Evolutionary conservation across 352 stramenopile species (phyloP).

Genomic region (Phytophthora boehmeriae): DNA sequence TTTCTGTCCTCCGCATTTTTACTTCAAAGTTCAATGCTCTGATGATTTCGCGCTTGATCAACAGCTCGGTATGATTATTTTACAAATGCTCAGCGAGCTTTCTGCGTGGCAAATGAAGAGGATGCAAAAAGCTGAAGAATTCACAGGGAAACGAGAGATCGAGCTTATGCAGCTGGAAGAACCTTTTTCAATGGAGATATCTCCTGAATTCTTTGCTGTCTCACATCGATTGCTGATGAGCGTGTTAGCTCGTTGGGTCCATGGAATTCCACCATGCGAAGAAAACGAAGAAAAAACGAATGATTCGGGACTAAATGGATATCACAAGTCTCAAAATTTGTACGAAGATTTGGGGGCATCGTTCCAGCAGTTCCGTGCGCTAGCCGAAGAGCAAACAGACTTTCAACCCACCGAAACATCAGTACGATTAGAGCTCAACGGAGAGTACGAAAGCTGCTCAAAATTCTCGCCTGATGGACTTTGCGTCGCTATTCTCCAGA

Average conservation of each 20-base stretch:
- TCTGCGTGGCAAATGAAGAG: constrained; percentile 90
- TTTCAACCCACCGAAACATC: constrained; percentile 1
- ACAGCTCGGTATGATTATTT: constrained; percentile 74
- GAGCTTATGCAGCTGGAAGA: constrained; percentile 81
- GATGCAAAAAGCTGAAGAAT: constrained; percentile 88
- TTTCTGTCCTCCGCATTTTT: background rate
- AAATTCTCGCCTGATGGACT: constrained; percentile 62
- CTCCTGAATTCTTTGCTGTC: constrained; percentile 73
- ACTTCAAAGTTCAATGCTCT: background rate
- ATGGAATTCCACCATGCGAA: constrained; percentile 10
- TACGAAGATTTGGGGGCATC: constrained; percentile 33
- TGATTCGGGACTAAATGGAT: constrained; percentile 11
- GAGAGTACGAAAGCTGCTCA: constrained; percentile 5
- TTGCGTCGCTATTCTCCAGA: constrained; percentile 75
- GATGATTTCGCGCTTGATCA: constrained; percentile 2
- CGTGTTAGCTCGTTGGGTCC: constrained; percentile 68
- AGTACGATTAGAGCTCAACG: constrained; percentile 5
- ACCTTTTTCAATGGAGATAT: constrained; percentile 84
- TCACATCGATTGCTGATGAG: constrained; percentile 65
- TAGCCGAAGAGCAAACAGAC: constrained; percentile 2
- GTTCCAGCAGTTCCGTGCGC: constrained; percentile 19
- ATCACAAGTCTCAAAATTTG: constrained; percentile 16
- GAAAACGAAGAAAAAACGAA: constrained; percentile 32
- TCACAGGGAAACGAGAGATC: constrained; percentile 67
- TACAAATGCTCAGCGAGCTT: constrained; percentile 78